Evolutionary conservation across 148 eudicot genomes (phyloP).

Genomic region (Camellia japonica): DNA sequence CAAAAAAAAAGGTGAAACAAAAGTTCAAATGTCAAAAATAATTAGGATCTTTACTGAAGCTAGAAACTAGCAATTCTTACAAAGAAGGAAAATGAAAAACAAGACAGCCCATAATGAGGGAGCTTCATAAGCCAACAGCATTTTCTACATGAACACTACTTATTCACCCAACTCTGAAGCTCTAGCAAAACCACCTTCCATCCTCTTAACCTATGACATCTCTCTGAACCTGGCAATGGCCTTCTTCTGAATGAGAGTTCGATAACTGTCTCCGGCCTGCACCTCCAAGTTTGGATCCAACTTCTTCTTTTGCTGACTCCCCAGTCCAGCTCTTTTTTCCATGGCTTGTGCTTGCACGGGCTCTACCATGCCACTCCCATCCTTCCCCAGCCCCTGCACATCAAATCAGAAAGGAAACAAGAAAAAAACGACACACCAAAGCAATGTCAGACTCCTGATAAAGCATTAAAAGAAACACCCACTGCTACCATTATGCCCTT

Average conservation of each 20-base stretch:
- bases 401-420: conserved; percentile 25
- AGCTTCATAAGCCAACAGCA: not conserved
- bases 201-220: conserved; percentile 41
- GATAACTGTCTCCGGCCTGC: conserved; percentile 94
- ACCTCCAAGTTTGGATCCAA: conserved; percentile 80
- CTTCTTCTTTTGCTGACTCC: conserved; percentile 77
- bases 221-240: conserved; percentile 90
- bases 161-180: not conserved
- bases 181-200: not conserved
- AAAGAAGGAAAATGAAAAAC: too few species aligned
- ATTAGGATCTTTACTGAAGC: not conserved
- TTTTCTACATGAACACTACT: too few species aligned
- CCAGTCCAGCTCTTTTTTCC: conserved; percentile 82
- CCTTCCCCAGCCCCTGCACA: conserved; percentile 87
- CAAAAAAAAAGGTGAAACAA: too few species aligned
- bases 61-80: not conserved
- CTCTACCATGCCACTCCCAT: conserved; percentile 96
- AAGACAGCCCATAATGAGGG: not conserved
- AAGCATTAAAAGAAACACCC: not conserved
- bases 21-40: not conserved
- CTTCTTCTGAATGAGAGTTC: conserved; percentile 90
- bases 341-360: conserved; percentile 86
- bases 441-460: conserved; percentile 35
- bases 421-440: conserved; percentile 39
- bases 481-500: conserved; percentile 6